Evolutionary conservation across 768 basidiomycete genomes (phyloP), one percentile per base, ranked within the genome.

Genomic region (Calocybe indica): DNA sequence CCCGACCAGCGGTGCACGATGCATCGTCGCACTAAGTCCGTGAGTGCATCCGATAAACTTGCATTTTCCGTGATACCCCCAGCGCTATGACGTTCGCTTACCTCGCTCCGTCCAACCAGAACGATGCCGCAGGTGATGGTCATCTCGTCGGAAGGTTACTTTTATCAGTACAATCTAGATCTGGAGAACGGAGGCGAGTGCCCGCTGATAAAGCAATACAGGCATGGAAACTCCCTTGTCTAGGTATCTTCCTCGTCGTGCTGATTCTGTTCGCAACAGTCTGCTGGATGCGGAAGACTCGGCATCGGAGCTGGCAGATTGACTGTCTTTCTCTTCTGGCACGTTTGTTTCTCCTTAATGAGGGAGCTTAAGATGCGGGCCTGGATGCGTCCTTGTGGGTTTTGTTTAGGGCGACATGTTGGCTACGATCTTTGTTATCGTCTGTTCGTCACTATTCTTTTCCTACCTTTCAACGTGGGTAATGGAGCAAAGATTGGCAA

Each of bases 111-210:
- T 45, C 5, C 13, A 45, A 35, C 2, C 59, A 93, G 91, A 12
- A 92, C 92, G 6, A 88, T 90, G 68, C 94, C 95, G 0, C 95
- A 99, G 51, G 86, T 97, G 8, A 95, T 96, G 91, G 93, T 99
- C 15, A 81, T 98, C 48, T 93, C 92, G 0, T 88, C 90, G 0
- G 93, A 97, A 49, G 95, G 95, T 1, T 88, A 92, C 56, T 95
- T 96, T 63, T 97, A 99, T 61, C 82, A 87, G 11, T 98, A 98
- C 65, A 89, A 78, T 56, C 95, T 99, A 59, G 95, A 99, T 67
- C 68, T 98, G 51, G 95, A 99, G 65, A 85, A 86, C 44, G 95
- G 95, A 2, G 95, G 95, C 2, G 95, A 99, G 65, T 98, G 95
- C 57, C 79, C 86, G 13, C 64, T 99, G 58, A 86, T 93, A 78